Conservation (phyloP, 2,329 filamentous ascomycete genomes). For the Fusarium chuoi region DNA sequence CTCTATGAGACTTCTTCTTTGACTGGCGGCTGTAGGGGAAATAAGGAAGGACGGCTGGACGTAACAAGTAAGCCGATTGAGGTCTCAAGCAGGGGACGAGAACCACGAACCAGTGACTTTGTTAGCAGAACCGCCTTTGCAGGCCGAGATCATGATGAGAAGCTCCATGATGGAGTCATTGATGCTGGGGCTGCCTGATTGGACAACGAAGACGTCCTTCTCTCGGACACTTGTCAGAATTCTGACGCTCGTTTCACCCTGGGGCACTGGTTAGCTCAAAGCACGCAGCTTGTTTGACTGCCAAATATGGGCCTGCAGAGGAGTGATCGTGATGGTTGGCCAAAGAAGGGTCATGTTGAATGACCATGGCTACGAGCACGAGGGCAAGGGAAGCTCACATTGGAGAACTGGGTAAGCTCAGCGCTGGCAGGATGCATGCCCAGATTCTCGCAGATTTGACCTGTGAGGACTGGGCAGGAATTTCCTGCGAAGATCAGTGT, state of each 20-base stretch:
- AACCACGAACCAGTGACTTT: slow-evolving; percentile 85
- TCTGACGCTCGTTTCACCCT: slow-evolving; percentile 77
- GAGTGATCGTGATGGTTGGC: slow-evolving; percentile 11
- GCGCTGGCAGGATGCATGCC: slow-evolving; percentile 72
- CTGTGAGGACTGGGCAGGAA: slow-evolving; percentile 72
- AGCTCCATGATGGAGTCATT: slow-evolving; percentile 99
- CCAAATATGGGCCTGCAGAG: not conserved
- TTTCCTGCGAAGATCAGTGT: slow-evolving; percentile 75
- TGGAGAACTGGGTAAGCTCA: slow-evolving; percentile 76
- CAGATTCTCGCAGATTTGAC: slow-evolving; percentile 74
- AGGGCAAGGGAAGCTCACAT: slow-evolving; percentile 61
- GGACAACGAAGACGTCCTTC: slow-evolving; percentile 98
- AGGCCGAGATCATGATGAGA: slow-evolving; percentile 98
- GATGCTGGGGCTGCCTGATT: slow-evolving; percentile 94
- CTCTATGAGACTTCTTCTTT: slow-evolving; percentile 98
- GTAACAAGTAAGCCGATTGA: slow-evolving; percentile 30
- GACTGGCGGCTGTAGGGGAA: slow-evolving; percentile 99
- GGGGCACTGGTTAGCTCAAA: slow-evolving; percentile 38
- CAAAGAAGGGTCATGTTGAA: slow-evolving; percentile 10
- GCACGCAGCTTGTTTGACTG: slow-evolving; percentile 12
- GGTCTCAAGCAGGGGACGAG: slow-evolving; percentile 20
- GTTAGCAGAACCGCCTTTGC: slow-evolving; percentile 96
- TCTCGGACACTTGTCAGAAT: slow-evolving; percentile 85
- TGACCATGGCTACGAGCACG: slow-evolving; percentile 16
- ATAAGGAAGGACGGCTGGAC: slow-evolving; percentile 84